Evolutionary conservation across 1,139 yeast species (phyloP).

Genomic region (Saccharomycopsis hybrid): DNA sequence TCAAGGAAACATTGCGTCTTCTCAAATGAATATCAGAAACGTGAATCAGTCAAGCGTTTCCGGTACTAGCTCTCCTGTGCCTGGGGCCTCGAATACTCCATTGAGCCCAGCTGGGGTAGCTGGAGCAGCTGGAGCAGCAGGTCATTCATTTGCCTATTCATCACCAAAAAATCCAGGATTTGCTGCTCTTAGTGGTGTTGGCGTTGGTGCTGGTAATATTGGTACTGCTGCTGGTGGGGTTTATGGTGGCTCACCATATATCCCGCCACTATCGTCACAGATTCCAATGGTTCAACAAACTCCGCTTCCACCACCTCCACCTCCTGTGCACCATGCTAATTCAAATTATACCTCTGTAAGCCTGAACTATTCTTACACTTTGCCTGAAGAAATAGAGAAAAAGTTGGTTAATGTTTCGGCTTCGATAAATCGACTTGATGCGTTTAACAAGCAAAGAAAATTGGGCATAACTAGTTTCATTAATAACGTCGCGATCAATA

Average conservation of each 20-base stretch:
- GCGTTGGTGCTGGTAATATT: background rate
- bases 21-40: constrained; percentile 23
- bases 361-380: constrained; percentile 13
- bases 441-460: background rate
- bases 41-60: background rate
- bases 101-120: background rate
- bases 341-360: constrained; percentile 6
- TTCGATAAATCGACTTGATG: background rate
- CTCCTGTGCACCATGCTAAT: constrained; percentile 15
- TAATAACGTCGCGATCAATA: background rate
- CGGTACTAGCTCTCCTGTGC: no score
- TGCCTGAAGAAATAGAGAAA: constrained; percentile 14
- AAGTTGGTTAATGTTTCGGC: background rate
- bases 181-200: no score
- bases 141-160: background rate
- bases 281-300: background rate
- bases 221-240: no score
- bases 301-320: background rate
- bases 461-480: background rate
- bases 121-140: no score
- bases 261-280: no score
- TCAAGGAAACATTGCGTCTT: constrained; percentile 19
- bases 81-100: background rate
- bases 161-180: background rate
- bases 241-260: no score